Base-by-base conservation (phyloP, 208 protist species). In the Vickermania ingenoplastis region DNA sequence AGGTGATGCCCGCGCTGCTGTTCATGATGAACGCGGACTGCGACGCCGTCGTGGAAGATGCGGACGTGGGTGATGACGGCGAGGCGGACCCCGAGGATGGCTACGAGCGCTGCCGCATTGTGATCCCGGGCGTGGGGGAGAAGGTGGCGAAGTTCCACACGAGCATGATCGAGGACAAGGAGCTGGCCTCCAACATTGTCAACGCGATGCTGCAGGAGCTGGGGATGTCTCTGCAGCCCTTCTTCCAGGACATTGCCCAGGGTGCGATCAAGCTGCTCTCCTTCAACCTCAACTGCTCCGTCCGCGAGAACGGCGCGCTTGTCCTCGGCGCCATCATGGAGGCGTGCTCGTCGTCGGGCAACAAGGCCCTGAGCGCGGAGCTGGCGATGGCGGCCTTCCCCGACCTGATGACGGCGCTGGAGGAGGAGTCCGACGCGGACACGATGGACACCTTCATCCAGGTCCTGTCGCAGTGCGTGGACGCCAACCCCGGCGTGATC, bases 81-180 rank as follows among this genome's bases (percentile, higher is more conserved):
- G n/a, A n/a, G n/a, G n/a, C n/a, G n/a, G 68, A 79, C 1, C 74
- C 78, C 29, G 79, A 81, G 0, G 71, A 81, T 1, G 66, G 59
- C 5, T 67, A 86, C 49, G 69, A 80, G 52, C 73, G 66, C 27
- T 73, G 78, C 54, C 80, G 76, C 31, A 66, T 94, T 29, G 68
- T 82, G 49, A 73, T 92, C 49, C 82, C 82, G 27, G 83, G 83
- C 53, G 70, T 81, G 13, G 88, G 88, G 49, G 76, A 87, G 49
- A 81, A 77, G 30, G 75, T 81, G 23, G 70, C 82, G 31, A 84
- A 79, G 58, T 64, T 95, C 31, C 82, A 89, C 63, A 91, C 80
- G 1, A 72, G 75, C 50, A 75, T 91, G 31, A 92, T 91, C 61
- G 83, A 95, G 71, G 88, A 95, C 61, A 95, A 95, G 77, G 78